These are phyloP conservation scores for Cyclotella choctawhatcheeana DNA, from an alignment of 108 stramenopile species.

Conservation along the genomic window DNA sequence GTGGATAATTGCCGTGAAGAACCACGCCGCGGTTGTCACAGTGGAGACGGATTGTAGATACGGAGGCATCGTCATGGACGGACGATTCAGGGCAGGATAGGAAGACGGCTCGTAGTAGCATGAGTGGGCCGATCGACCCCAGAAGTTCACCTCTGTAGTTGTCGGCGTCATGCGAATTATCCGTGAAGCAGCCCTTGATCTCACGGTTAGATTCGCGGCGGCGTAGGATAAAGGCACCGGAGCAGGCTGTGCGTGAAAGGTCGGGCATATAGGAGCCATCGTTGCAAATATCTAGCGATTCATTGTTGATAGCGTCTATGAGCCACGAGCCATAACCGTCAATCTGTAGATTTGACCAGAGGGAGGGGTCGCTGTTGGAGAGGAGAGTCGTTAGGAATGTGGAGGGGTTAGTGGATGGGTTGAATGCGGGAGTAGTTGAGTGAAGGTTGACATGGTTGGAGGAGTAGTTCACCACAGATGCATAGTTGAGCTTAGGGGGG, in stretches of 20 bases:
- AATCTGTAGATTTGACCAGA: neutral
- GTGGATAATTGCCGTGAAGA: neutral
- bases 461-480: neutral
- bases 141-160: neutral
- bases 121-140: neutral
- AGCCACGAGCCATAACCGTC: neutral
- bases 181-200: slow-evolving; percentile 3
- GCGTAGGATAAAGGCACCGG: neutral
- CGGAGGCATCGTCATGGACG: neutral
- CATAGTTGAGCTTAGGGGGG: neutral
- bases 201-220: neutral
- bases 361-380: neutral
- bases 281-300: neutral
- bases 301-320: neutral
- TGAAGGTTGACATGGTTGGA: neutral
- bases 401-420: neutral
- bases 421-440: neutral
- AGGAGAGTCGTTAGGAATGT: neutral
- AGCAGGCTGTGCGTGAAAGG: neutral
- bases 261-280: slow-evolving; percentile 4
- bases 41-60: neutral
- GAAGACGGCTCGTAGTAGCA: neutral
- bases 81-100: neutral
- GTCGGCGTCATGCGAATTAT: neutral
- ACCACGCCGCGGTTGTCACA: neutral